Base-by-base conservation (phyloP, 139 green algal genomes). In the Desmodesmus armatus region DNA sequence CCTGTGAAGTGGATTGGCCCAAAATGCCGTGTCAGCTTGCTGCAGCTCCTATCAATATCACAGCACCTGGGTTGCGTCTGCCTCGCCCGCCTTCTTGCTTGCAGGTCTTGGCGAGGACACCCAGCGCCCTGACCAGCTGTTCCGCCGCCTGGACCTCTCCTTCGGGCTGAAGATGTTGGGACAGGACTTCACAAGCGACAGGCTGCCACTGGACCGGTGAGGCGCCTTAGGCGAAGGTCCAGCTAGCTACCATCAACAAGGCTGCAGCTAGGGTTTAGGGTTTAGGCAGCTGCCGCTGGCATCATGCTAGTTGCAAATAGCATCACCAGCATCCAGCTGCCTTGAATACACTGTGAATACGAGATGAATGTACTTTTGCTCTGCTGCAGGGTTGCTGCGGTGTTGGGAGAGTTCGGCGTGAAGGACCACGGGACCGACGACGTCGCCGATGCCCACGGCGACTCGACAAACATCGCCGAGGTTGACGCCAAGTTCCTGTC, bases 131-230 rank as follows among this genome's bases (percentile, higher is more conserved):
- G 2, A 2, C n/a, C 23, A 49, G 31, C 43, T 80, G n/a, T 80
- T 80, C 7, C 11, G 15, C 0, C 43, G 72, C 13, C 29, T 80
- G n/a, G 72, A 80, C 72, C 72, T 80, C 44, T 66, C 43, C 72
- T 80, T 65, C 17, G 72, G 72, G 4, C 72, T 80, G n/a, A 80
- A 80, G n/a, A 44, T n/a, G 4, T 44, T 80, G 0, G 72, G 72
- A 5, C 13, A 53, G 1, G 72, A 80, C 72, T 21, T 65, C 43
- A 27, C 13, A 3, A 66, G 43, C 33, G 72, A 80, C n/a, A n/a
- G n/a, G n/a, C n/a, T 31, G 72, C 65, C 43, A 80, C 43, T 63
- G 37, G 31, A 27, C 13, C 9, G 47, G 13, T 21, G 47, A 13
- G 47, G 9, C 47, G 9, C 7, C 47, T 55, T 55, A 13, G 7